phyloP scores from a whole-genome alignment of 805 yeast species.

The Starmerella cellae region DNA sequence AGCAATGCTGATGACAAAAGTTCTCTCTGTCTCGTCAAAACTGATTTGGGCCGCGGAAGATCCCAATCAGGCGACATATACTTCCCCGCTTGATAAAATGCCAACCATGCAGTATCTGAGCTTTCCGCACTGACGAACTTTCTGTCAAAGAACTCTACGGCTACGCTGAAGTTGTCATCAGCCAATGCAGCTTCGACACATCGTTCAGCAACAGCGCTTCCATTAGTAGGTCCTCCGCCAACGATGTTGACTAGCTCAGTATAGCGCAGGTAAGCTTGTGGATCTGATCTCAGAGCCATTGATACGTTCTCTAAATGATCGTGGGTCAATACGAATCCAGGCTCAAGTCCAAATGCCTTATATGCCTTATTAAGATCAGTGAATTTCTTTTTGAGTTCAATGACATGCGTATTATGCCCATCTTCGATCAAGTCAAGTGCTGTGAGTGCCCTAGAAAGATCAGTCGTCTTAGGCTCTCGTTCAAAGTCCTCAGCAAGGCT shows the following conservation, averaged over 20 bases:
- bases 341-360: slow-evolving; percentile 9
- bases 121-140: slow-evolving; percentile 18
- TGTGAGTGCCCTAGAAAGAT: slow-evolving; percentile 2
- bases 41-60: slow-evolving; percentile 32
- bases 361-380: not conserved
- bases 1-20: slow-evolving; percentile 41
- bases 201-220: slow-evolving; percentile 11
- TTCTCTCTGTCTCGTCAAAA: slow-evolving; percentile 39
- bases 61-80: slow-evolving; percentile 37
- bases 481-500: slow-evolving; percentile 6
- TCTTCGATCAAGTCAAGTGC: slow-evolving; percentile 9
- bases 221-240: slow-evolving; percentile 1
- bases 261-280: slow-evolving; percentile 23
- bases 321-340: slow-evolving; percentile 8
- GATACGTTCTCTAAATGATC: slow-evolving; percentile 23
- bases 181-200: slow-evolving; percentile 58
- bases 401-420: not conserved
- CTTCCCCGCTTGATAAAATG: slow-evolving; percentile 63
- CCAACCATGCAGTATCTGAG: slow-evolving; percentile 42
- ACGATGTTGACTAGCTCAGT: slow-evolving; percentile 18
- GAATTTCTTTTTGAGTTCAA: not conserved
- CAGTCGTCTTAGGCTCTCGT: not conserved
- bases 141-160: slow-evolving; percentile 30
- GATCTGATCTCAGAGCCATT: slow-evolving; percentile 24
- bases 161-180: slow-evolving; percentile 47